phyloP scores from a whole-genome alignment of 148 eudicot genomes.

The Arbutus unedo region DNA sequence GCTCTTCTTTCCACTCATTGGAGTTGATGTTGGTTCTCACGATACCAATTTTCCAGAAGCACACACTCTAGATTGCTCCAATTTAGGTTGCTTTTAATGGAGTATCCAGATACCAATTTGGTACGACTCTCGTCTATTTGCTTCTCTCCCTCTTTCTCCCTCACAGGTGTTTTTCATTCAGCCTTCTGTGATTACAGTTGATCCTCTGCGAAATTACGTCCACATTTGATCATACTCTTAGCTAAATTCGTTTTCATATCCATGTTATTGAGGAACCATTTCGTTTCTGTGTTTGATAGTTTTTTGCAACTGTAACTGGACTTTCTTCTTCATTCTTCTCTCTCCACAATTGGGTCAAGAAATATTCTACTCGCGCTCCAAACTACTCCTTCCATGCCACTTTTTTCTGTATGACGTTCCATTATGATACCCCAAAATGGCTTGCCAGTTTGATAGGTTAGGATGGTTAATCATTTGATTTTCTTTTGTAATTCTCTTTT shows the following conservation, averaged over 20 bases:
- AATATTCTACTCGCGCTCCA: neutral
- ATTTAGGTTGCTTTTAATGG: slow-evolving; percentile 1
- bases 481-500: neutral
- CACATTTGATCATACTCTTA: neutral
- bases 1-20: neutral
- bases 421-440: neutral
- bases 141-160: neutral
- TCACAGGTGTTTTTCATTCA: neutral
- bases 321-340: neutral
- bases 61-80: neutral
- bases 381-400: neutral
- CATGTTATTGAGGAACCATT: neutral
- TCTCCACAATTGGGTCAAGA: neutral
- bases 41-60: slow-evolving; percentile 6
- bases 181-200: neutral
- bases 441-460: neutral
- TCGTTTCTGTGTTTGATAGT: neutral
- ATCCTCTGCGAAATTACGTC: neutral
- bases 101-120: neutral
- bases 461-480: neutral
- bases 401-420: neutral
- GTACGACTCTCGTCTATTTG: slow-evolving; percentile 8
- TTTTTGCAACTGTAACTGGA: neutral
- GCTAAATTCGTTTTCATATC: neutral
- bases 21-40: slow-evolving; percentile 2